Base-by-base conservation (phyloP, 805 yeast species). In the Ogataea naganishii region DNA sequence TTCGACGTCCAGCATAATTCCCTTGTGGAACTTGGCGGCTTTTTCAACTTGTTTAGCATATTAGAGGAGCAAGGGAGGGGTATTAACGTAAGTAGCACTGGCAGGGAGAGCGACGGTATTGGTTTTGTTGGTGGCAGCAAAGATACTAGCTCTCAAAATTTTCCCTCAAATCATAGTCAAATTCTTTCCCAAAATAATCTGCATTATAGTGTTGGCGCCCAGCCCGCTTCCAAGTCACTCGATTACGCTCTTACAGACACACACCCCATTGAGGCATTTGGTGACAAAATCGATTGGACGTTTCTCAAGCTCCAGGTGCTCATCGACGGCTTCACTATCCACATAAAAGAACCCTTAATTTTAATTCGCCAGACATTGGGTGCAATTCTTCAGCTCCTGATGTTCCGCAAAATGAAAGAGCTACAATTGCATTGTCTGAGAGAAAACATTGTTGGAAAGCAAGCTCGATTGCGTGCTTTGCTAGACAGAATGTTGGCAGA, bases 1-100 rank as follows among this genome's bases (percentile, higher is more conserved):
- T 59, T 61, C 36, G 64, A 63, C 30, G 40, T 43, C 1, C 46
- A 66, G 20, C 53, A 68, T 29, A 35, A 51, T 11, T 50, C 56
- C 5, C 43, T 71, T 38, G 60, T 70, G 10, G 75, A 70, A 42
- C 51, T 72, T 29, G 79, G 79, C 14, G 76, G 75, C 4, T 67
- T 69, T 40, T 59, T 71, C 40, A 72, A 72, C 46, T 67, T 72
- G 35, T 69, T 72, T 39, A 66, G 75, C 14, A 58, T 72, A 20
- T 62, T 52, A 52, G 59, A 61, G 55, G 50, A 49, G 17, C 53
- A 51, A 23, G 47, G 50, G 18, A 36, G 35, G 18, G n/a, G 20
- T 8, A n/a, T n/a, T n/a, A n/a, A n/a, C n/a, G n/a, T n/a, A n/a
- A n/a, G n/a, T n/a, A n/a, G n/a, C n/a, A n/a, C n/a, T n/a, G n/a